A percentile compares a stretch with the other conserved stretches of the same genome.
Evolutionary conservation across 2,329 filamentous ascomycete genomes (phyloP).

Genomic region (Pestalotiopsis sp.): DNA sequence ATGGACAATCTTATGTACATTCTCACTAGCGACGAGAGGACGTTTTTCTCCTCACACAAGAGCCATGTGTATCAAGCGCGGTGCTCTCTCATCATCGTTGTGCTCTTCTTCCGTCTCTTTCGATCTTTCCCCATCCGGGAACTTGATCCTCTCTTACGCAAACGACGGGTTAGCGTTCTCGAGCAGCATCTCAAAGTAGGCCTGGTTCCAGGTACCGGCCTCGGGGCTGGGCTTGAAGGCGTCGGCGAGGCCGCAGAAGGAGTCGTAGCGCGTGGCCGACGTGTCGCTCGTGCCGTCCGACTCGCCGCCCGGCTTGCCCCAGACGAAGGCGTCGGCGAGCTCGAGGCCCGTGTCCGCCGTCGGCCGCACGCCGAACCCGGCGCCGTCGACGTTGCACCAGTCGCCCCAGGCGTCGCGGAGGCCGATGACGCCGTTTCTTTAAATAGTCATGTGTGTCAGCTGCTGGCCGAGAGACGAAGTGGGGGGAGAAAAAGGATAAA

Average conservation of each 20-base stretch:
- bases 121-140: too few species aligned
- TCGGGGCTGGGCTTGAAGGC: conserved; percentile 69
- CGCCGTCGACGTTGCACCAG: conserved; percentile 64
- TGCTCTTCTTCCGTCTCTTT: too few species aligned
- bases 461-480: not conserved
- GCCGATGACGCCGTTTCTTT: conserved; percentile 46
- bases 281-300: conserved; percentile 47
- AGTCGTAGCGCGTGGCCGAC: conserved; percentile 51
- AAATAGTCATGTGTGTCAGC: not conserved
- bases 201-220: conserved; percentile 72
- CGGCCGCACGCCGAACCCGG: conserved; percentile 61
- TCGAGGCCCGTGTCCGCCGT: conserved; percentile 56
- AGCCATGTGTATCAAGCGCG: not conserved
- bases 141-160: conserved; percentile 23
- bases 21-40: not conserved
- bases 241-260: conserved; percentile 56
- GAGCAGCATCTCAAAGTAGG: conserved; percentile 61
- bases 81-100: too few species aligned
- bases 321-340: conserved; percentile 63
- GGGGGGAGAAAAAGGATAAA: not conserved
- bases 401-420: conserved; percentile 58
- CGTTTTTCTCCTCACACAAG: not conserved
- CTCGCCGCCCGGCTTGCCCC: conserved; percentile 63
- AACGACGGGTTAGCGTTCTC: conserved; percentile 58
- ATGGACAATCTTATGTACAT: conserved; percentile 3